These are phyloP conservation scores for Cordyceps sp. DNA, from an alignment of 2,329 filamentous ascomycete genomes.

Conservation along the genomic window DNA sequence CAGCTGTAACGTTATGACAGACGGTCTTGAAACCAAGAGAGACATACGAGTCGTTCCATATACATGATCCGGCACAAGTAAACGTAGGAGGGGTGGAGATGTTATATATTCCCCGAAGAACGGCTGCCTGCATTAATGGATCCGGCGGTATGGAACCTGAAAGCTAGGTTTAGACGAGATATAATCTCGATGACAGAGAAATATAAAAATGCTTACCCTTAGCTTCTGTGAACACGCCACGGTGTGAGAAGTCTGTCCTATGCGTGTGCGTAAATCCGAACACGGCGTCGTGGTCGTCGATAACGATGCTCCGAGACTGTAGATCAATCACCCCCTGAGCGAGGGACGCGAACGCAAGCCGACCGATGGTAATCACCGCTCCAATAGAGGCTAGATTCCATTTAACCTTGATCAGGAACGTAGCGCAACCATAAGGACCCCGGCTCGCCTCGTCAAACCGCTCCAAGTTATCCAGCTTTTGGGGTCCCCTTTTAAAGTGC, in stretches of 20 bases:
- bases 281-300: background rate
- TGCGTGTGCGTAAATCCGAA: no score
- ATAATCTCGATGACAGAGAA: no score
- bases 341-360: background rate
- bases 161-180: no score
- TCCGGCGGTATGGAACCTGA: no score
- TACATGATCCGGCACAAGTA: background rate
- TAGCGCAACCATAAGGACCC: background rate
- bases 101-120: background rate
- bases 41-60: background rate
- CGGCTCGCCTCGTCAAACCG: background rate
- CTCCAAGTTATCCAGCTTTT: background rate
- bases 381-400: background rate
- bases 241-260: no score
- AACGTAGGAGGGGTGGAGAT: background rate
- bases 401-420: background rate
- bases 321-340: background rate
- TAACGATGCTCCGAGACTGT: background rate
- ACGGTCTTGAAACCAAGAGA: background rate
- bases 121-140: background rate
- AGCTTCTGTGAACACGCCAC: background rate
- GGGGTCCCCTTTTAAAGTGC: background rate
- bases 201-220: no score
- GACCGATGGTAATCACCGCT: background rate
- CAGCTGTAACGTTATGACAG: background rate